These are phyloP conservation scores for Termitomyces sp. DNA, from an alignment of 768 basidiomycete species.

Conservation along the genomic window DNA sequence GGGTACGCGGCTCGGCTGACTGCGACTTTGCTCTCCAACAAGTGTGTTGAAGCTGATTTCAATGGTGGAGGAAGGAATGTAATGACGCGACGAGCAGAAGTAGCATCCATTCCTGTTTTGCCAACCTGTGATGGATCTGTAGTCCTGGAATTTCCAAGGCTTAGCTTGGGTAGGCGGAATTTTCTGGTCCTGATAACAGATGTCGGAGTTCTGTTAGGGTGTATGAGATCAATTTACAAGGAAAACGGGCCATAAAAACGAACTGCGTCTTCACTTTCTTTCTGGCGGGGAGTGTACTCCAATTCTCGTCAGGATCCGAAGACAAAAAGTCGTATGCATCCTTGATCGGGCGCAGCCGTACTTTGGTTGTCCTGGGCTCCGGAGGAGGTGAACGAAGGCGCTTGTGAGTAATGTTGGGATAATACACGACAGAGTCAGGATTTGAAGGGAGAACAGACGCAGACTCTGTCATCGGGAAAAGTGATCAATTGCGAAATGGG, in stretches of 20 bases:
- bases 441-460: not conserved
- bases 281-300: slow-evolving; percentile 33
- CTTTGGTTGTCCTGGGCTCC: not conserved
- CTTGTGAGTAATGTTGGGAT: not conserved
- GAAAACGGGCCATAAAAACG: not conserved
- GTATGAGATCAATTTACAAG: not conserved
- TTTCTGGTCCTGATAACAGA: slow-evolving; percentile 9
- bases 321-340: slow-evolving; percentile 27
- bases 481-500: not conserved
- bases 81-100: slow-evolving; percentile 22
- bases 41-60: not conserved
- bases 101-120: slow-evolving; percentile 22
- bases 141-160: not conserved
- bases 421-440: slow-evolving; percentile 2
- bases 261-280: slow-evolving; percentile 28
- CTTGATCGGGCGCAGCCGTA: not conserved
- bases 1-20: slow-evolving; percentile 11
- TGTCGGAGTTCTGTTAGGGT: not conserved
- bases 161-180: slow-evolving; percentile 13
- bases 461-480: not conserved
- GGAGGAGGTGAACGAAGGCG: slow-evolving; percentile 8
- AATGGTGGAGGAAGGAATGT: slow-evolving; percentile 25
- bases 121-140: not conserved
- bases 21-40: not conserved
- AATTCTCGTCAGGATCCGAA: slow-evolving; percentile 32